Percentiles rank a stretch among this genome's conserved stretches.
Evolutionary conservation across 805 yeast species (phyloP).

Genomic region (Yamadazyma phyllophila): DNA sequence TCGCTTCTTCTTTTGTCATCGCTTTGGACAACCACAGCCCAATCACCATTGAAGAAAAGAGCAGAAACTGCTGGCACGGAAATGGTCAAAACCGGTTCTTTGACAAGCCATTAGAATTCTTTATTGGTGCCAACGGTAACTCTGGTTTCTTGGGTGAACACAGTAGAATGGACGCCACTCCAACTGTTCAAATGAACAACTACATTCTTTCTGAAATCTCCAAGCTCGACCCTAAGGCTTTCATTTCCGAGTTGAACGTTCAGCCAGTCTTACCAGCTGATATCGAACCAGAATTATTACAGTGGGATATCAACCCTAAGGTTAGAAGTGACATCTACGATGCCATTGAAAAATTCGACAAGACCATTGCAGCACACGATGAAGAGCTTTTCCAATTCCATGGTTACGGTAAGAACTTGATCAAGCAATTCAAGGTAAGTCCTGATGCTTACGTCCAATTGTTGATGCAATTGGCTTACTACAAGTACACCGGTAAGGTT

Average conservation of each 20-base stretch:
- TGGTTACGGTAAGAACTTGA: slow-evolving; percentile 82
- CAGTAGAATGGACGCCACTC: slow-evolving; percentile 97
- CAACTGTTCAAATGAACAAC: slow-evolving; percentile 85
- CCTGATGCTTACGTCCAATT: slow-evolving; percentile 95
- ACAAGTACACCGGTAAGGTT: slow-evolving; percentile 70
- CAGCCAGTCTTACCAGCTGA: slow-evolving; percentile 11
- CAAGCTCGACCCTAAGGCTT: slow-evolving; percentile 41
- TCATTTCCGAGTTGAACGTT: slow-evolving; percentile 26
- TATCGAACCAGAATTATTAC: slow-evolving; percentile 25
- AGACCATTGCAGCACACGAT: slow-evolving; percentile 64
- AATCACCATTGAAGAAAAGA: slow-evolving; percentile 75
- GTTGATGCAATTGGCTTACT: slow-evolving; percentile 87
- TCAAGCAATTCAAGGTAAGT: slow-evolving; percentile 79
- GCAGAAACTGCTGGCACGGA: slow-evolving; percentile 93
- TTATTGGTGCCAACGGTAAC: slow-evolving; percentile 76
- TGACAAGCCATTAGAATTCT: slow-evolving; percentile 88
- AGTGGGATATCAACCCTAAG: slow-evolving; percentile 58
- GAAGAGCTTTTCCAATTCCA: slow-evolving; percentile 76
- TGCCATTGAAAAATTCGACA: slow-evolving; percentile 57
- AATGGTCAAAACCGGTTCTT: slow-evolving; percentile 85
- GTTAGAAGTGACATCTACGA: slow-evolving; percentile 48
- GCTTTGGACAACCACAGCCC: slow-evolving; percentile 77
- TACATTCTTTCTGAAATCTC: slow-evolving; percentile 57
- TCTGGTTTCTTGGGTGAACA: slow-evolving; percentile 97
- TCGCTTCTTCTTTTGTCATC: slow-evolving; percentile 74